These are phyloP conservation scores for Gilbertella persicaria DNA, from an alignment of 371 early-diverging fungal genomes.

Conservation along the genomic window DNA sequence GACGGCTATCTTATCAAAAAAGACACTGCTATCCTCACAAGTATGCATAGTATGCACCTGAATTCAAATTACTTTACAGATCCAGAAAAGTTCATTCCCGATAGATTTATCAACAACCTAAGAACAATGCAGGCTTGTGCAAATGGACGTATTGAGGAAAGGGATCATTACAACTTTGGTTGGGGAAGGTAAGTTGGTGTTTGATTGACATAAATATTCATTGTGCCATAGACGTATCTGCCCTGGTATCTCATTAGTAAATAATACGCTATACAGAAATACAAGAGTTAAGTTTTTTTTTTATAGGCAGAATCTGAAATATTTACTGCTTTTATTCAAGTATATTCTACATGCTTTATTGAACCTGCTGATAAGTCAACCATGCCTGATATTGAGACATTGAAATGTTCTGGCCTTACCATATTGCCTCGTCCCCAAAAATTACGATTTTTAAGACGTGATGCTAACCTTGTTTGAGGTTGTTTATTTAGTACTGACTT, in stretches of 20 bases:
- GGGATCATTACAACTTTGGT: slow-evolving; percentile 11
- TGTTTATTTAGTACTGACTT: no score
- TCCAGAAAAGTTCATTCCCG: slow-evolving; percentile 33
- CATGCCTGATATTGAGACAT: no score
- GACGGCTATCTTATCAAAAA: slow-evolving; percentile 27
- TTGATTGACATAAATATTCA: background rate
- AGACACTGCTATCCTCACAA: slow-evolving; percentile 17
- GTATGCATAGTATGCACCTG: slow-evolving; percentile 22
- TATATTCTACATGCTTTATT: background rate
- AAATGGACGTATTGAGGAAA: slow-evolving; percentile 1
- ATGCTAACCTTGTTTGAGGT: no score
- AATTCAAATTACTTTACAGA: slow-evolving; percentile 18
- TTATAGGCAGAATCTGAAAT: slow-evolving; percentile 9
- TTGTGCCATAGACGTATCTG: slow-evolving; percentile 4
- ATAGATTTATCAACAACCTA: slow-evolving; percentile 29
- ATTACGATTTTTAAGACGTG: no score
- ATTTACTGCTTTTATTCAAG: background rate
- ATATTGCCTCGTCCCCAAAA: no score
- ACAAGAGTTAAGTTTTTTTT: background rate
- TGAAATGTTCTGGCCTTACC: no score
- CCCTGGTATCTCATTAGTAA: slow-evolving; percentile 4
- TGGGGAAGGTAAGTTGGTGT: slow-evolving; percentile 7
- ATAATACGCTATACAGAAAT: no score
- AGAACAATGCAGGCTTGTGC: slow-evolving; percentile 4
- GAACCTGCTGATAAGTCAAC: slow-evolving; percentile 10